Evolutionary conservation across 192 early-diverging fungal species (phyloP).

Genomic region (Chytriomyces sp.): DNA sequence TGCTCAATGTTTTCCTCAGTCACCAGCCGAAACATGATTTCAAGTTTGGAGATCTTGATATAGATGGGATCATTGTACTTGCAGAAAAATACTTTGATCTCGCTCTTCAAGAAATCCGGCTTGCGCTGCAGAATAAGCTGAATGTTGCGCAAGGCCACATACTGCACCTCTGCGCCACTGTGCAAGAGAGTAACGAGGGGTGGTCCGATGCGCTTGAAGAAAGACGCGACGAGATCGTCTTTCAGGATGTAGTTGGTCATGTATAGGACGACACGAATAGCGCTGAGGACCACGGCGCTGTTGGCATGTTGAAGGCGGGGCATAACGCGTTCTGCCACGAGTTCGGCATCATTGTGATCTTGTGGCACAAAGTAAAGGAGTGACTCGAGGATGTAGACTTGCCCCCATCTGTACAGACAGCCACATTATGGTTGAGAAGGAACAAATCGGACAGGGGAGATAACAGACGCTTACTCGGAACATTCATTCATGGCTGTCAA

Average conservation of each 20-base stretch:
- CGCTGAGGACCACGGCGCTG: constrained; percentile 83
- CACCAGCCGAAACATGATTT: constrained; percentile 88
- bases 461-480: constrained; percentile 67
- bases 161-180: constrained; percentile 91
- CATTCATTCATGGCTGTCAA: constrained; percentile 96
- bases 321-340: constrained; percentile 85
- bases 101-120: constrained; percentile 82
- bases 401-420: constrained; percentile 76
- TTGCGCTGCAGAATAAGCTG: constrained; percentile 91
- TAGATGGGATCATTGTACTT: constrained; percentile 99
- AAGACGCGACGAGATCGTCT: constrained; percentile 68
- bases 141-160: constrained; percentile 95
- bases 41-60: constrained; percentile 94
- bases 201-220: constrained; percentile 86
- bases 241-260: constrained; percentile 92
- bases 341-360: constrained; percentile 84
- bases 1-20: constrained; percentile 87
- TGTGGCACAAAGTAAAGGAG: constrained; percentile 90
- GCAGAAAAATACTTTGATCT: constrained; percentile 96
- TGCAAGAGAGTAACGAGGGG: constrained; percentile 90
- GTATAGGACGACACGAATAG: constrained; percentile 89
- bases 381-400: constrained; percentile 91
- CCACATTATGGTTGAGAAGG: neutral
- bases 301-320: constrained; percentile 95
- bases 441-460: neutral